Base-by-base conservation (phyloP, 345 rosid genomes). In the Gossypium thurberi region DNA sequence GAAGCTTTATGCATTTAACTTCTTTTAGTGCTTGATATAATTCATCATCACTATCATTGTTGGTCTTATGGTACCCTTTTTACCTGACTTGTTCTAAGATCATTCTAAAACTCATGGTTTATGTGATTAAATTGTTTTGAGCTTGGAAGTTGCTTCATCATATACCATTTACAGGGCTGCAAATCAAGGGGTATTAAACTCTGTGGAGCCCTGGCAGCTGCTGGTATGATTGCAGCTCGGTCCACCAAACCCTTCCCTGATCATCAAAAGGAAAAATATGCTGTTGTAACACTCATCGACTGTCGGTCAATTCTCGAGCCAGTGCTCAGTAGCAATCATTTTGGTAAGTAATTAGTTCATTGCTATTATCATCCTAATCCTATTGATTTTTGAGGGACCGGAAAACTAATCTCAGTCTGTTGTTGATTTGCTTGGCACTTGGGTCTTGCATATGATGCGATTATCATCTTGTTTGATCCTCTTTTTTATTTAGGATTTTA, bases 141-240 rank as follows among this genome's bases (percentile, higher is more conserved):
- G 12, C n/a, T 46, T 48, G 48, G 48, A 26, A 44, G 2, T 25
- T 47, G 4, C 40, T 33, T 33, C 55, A 42, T 57, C 12, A 18
- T 18, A 21, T 6, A 48, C 10, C 17, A 43, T 67, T 57, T 81
- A 74, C 51, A 89, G 93, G 88, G 84, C 37, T 91, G 93, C 85
- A 79, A 79, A 71, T 79, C 82, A 71, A 86, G 84, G 76, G 88
- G 89, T 52, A 78, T 91, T 25, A 91, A 86, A 79, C 84, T 89
- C 13, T 86, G 90, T 75, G 88, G 85, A 44, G 90, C 82, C 17
- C 4, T 91, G 76, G 87, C 87, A 21, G 82, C 92, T 0, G 88
- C 93, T 12, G 97, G 84, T 65, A 67, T 91, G 80, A 81, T 91
- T 71, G 80, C 89, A 44, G 93, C 89, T 9, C 80, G 78, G 63